A percentile compares a stretch with the other conserved stretches of the same genome.
Evolutionary conservation across 768 basidiomycete genomes (phyloP).

Genomic region (Dacryopinax primogenitus): DNA sequence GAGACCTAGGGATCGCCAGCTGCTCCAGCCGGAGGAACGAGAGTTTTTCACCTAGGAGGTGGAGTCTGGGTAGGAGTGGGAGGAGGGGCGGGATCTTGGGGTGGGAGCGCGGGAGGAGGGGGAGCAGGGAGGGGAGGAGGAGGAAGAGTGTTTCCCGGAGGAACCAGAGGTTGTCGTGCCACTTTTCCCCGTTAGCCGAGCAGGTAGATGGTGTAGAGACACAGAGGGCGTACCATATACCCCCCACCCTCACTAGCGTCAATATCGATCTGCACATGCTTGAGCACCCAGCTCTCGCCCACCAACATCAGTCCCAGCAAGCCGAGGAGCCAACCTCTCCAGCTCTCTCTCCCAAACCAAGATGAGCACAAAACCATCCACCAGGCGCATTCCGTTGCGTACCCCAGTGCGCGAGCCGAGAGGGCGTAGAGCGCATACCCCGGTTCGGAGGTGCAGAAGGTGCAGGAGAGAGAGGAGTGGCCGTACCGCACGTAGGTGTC

Average conservation of each 20-base stretch:
- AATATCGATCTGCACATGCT: background rate
- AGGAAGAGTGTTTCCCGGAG: background rate
- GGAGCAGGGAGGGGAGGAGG: background rate
- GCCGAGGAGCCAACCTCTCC: background rate
- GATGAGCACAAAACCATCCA: background rate
- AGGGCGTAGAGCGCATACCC: background rate
- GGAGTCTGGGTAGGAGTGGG: background rate
- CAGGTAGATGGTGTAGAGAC: background rate
- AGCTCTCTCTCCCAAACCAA: background rate
- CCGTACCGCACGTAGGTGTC: background rate
- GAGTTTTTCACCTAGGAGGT: background rate
- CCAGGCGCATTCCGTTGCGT: background rate
- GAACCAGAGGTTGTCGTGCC: background rate
- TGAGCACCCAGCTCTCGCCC: background rate
- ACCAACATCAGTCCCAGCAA: background rate
- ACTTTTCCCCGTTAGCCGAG: background rate
- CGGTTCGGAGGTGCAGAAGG: background rate
- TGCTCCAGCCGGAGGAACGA: background rate
- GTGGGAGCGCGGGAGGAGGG: background rate
- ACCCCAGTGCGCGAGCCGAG: background rate
- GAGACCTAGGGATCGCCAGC: background rate
- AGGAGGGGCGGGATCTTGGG: background rate
- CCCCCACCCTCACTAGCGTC: too few species aligned
- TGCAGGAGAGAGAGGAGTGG: background rate
- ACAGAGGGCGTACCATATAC: background rate